A percentile compares a stretch with the other conserved stretches of the same genome.
Evolutionary conservation across 2,329 filamentous ascomycete species (phyloP).

Genomic region (Stachybotrys chartarum): DNA sequence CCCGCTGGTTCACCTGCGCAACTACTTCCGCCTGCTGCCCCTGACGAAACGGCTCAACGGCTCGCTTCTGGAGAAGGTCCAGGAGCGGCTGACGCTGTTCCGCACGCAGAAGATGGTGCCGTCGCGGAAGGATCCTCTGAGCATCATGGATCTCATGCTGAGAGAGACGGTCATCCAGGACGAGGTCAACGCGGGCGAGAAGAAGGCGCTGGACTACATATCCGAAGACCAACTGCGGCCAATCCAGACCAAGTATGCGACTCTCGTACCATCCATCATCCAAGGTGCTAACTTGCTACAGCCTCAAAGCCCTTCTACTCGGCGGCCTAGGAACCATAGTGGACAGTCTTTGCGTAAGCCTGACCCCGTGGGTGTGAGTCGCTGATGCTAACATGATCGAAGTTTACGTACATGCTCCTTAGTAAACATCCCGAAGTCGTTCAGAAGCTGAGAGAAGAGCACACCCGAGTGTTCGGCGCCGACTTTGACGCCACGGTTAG

Average conservation of each 20-base stretch:
- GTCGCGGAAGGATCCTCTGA: conserved; percentile 9
- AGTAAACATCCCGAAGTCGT: conserved; percentile 14
- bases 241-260: conserved; percentile 11
- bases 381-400: background rate
- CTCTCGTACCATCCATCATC: too few relatives aligned
- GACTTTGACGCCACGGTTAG: conserved; percentile 22
- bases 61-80: conserved; percentile 1
- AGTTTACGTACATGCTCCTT: conserved; percentile 10
- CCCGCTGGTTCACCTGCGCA: background rate
- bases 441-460: conserved; percentile 18
- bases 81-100: conserved; percentile 5
- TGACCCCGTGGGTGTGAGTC: too few relatives aligned
- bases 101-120: conserved; percentile 8
- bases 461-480: conserved; percentile 16
- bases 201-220: background rate
- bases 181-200: background rate
- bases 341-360: conserved; percentile 9
- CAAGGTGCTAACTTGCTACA: background rate
- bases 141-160: conserved; percentile 15
- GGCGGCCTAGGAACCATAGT: conserved; percentile 18
- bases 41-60: conserved; percentile 2
- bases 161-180: conserved; percentile 9
- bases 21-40: background rate
- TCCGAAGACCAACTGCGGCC: conserved; percentile 5
- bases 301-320: conserved; percentile 16